A percentile compares a stretch with the other conserved stretches of the same genome.
phyloP scores from a whole-genome alignment of 441 rosid species.

The Jatropha podagrica region DNA sequence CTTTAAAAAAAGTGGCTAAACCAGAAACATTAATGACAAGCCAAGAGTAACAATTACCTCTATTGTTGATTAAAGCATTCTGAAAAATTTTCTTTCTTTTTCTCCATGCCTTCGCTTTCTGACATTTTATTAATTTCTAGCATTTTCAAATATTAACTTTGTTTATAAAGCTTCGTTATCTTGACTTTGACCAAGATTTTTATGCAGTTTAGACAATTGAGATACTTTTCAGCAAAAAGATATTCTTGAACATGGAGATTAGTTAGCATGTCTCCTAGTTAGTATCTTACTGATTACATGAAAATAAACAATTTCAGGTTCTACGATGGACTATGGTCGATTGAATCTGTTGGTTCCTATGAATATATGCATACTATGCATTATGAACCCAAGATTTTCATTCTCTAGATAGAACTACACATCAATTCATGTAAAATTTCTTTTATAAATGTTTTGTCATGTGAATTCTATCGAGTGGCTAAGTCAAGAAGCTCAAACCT shows the following conservation, averaged over 20 bases:
- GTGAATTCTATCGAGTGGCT: not conserved
- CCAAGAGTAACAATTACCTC: not conserved
- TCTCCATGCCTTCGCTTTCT: not conserved
- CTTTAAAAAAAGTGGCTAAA: not conserved
- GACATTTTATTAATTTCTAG: no score
- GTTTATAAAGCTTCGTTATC: no score
- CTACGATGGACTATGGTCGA: no score
- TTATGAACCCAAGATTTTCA: not conserved
- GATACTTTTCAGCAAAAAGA: constrained; percentile 64
- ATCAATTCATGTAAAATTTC: not conserved
- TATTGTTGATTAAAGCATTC: constrained; percentile 1
- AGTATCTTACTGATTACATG: not conserved
- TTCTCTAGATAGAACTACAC: not conserved
- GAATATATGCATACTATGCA: not conserved
- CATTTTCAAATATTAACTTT: no score
- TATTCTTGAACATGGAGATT: constrained; percentile 77
- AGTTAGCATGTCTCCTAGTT: constrained; percentile 23
- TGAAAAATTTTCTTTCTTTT: not conserved
- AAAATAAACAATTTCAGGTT: no score
- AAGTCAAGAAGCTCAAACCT: not conserved
- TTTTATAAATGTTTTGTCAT: not conserved
- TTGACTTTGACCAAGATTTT: constrained; percentile 9
- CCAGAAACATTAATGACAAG: not conserved
- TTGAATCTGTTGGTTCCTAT: no score
- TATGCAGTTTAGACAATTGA: constrained; percentile 66